phyloP scores from a whole-genome alignment of 2,329 filamentous ascomycete species.

The Trichoderma endophyticum region DNA sequence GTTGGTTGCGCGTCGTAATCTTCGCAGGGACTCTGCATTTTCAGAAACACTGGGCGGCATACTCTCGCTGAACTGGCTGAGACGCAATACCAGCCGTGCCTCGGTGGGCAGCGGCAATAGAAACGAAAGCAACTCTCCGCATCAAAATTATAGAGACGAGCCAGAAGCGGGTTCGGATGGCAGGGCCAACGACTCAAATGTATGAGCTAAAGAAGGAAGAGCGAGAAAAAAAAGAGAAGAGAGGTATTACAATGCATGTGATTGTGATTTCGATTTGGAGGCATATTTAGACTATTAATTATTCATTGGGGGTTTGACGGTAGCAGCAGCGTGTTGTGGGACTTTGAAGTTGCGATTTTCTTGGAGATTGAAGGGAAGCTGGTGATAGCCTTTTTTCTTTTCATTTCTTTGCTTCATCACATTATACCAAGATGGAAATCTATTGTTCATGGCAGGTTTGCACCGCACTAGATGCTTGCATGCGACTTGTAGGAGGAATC shows the following conservation, averaged over 20 bases:
- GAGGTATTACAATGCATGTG: background rate
- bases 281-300: conserved; percentile 11
- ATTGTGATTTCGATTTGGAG: background rate
- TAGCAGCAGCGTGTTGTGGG: background rate
- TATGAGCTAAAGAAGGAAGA: conserved; percentile 28
- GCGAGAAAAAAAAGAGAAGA: background rate
- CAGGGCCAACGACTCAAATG: conserved; percentile 31
- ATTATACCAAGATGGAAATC: conserved; percentile 16
- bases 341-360: background rate
- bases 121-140: conserved; percentile 14
- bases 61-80: conserved; percentile 57
- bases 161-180: conserved; percentile 16
- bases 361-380: conserved; percentile 2
- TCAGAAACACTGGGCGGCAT: conserved; percentile 53
- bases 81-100: conserved; percentile 9
- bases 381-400: background rate
- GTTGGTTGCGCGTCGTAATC: conserved; percentile 51
- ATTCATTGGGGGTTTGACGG: background rate
- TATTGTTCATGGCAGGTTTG: conserved; percentile 11
- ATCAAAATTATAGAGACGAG: conserved; percentile 23
- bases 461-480: conserved; percentile 3
- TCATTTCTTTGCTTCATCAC: background rate
- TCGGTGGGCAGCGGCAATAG: conserved; percentile 10
- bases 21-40: conserved; percentile 38
- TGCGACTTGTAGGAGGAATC: background rate